These are phyloP conservation scores for Golubevia sp. DNA, from an alignment of 1,284 basidiomycete species.

Conservation along the genomic window DNA sequence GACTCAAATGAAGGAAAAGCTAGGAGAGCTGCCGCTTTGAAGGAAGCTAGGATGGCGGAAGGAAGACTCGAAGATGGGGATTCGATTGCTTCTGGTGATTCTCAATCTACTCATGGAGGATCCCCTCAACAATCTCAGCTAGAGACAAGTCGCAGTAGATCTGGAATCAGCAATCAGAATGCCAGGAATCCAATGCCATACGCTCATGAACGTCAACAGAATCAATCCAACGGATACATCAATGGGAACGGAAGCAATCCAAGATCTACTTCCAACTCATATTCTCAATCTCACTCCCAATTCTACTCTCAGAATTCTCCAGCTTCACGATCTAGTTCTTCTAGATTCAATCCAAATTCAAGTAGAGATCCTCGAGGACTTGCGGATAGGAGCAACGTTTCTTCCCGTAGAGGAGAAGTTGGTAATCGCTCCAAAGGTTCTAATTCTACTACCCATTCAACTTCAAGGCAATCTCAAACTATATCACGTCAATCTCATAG, in stretches of 20 bases:
- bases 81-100: background rate
- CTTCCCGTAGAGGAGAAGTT: conserved; percentile 10
- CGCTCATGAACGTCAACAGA: too few species aligned
- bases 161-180: background rate
- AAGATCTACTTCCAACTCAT: background rate
- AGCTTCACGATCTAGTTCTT: background rate
- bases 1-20: conserved; percentile 2
- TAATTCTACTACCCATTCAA: conserved; percentile 15
- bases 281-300: background rate
- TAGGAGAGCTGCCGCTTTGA: background rate
- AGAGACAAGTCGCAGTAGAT: background rate
- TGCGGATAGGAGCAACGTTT: conserved; percentile 3
- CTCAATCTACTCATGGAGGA: background rate
- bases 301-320: background rate
- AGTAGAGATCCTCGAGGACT: background rate
- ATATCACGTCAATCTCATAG: conserved; percentile 1
- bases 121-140: background rate
- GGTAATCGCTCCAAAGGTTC: conserved; percentile 18
- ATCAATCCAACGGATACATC: background rate
- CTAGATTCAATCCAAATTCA: background rate
- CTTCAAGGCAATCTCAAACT: conserved; percentile 7
- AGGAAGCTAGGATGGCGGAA: background rate
- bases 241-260: background rate
- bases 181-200: background rate
- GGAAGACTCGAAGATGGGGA: background rate